phyloP scores from a whole-genome alignment of 148 eudicot species.

The Silene uniflora region DNA sequence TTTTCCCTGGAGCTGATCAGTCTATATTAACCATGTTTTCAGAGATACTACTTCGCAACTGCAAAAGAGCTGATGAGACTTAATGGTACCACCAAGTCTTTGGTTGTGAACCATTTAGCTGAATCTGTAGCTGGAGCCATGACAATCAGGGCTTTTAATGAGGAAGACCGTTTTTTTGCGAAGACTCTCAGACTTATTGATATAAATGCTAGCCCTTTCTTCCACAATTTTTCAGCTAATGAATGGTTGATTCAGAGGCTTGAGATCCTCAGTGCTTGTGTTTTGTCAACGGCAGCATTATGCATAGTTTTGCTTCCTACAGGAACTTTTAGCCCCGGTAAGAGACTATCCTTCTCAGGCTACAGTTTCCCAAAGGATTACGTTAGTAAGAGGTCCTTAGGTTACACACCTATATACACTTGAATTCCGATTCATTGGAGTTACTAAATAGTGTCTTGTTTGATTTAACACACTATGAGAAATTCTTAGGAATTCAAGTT shows the following conservation, averaged over 20 bases:
- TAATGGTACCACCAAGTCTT: constrained; percentile 90
- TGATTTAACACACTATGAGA: too few relatives aligned
- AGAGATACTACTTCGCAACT: constrained; percentile 76
- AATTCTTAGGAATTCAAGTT: too few relatives aligned
- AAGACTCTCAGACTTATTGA: constrained; percentile 77
- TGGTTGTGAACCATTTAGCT: constrained; percentile 87
- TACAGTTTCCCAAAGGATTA: too few relatives aligned
- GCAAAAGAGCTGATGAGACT: constrained; percentile 91
- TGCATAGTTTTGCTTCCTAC: constrained; percentile 96
- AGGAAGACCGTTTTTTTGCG: constrained; percentile 75
- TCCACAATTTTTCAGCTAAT: constrained; percentile 19
- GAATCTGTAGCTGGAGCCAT: constrained; percentile 81
- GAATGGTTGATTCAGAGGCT: constrained; percentile 93
- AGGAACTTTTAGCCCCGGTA: constrained; percentile 87
- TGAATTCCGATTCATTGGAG: too few relatives aligned
- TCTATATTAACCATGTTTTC: constrained; percentile 9
- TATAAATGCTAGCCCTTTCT: constrained; percentile 74
- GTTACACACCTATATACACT: too few relatives aligned
- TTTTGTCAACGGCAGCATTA: constrained; percentile 75
- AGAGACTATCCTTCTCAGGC: constrained; percentile 5
- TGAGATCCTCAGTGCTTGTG: constrained; percentile 67
- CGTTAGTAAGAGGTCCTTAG: too few relatives aligned
- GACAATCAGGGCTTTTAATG: constrained; percentile 83
- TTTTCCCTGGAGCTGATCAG: not conserved
- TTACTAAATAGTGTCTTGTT: too few relatives aligned